Conservation (phyloP, 129 eudicot genomes). For the Helianthus annuus region DNA sequence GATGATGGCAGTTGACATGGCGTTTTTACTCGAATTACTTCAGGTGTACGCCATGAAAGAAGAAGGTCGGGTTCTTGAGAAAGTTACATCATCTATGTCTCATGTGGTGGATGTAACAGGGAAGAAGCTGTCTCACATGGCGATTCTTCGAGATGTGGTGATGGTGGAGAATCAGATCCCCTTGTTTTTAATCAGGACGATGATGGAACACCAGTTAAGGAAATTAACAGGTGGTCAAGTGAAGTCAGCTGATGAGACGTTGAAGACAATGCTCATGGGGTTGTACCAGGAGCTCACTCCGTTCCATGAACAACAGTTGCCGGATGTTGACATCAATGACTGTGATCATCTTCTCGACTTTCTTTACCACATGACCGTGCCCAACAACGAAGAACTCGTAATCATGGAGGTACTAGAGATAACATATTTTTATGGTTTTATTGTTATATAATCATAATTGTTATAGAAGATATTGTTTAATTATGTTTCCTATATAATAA, state of each 20-base stretch:
- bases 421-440: too few species aligned
- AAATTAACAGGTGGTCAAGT: background rate
- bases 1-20: slow-evolving; percentile 62
- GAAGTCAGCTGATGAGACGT: slow-evolving; percentile 28
- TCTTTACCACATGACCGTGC: slow-evolving; percentile 47
- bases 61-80: background rate
- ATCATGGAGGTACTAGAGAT: slow-evolving; percentile 7
- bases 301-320: slow-evolving; percentile 24
- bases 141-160: slow-evolving; percentile 48
- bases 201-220: slow-evolving; percentile 15
- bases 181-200: slow-evolving; percentile 36
- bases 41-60: slow-evolving; percentile 22
- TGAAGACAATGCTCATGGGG: slow-evolving; percentile 40
- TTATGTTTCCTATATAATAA: too few species aligned
- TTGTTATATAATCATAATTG: too few species aligned
- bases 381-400: slow-evolving; percentile 26
- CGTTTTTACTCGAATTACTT: slow-evolving; percentile 53
- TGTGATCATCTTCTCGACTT: slow-evolving; percentile 54
- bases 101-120: slow-evolving; percentile 41
- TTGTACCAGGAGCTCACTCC: slow-evolving; percentile 51
- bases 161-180: slow-evolving; percentile 75
- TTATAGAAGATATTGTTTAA: too few species aligned
- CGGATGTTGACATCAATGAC: slow-evolving; percentile 7
- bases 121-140: slow-evolving; percentile 41
- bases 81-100: slow-evolving; percentile 33